Evolutionary conservation across 108 stramenopile species (phyloP).

Genomic region (Nannochloropsis gaditana): DNA sequence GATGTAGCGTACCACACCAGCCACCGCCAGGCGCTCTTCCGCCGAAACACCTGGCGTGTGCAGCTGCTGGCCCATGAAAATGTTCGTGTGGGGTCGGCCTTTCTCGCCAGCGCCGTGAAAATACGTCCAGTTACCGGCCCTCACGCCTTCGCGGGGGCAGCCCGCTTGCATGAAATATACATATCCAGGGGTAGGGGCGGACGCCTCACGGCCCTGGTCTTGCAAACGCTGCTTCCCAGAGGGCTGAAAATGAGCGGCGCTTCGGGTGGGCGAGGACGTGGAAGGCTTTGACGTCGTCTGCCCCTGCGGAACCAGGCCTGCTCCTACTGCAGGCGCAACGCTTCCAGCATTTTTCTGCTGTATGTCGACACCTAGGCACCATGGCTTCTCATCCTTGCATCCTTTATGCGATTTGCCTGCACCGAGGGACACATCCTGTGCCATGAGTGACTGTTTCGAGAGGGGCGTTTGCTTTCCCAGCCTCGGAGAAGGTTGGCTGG

Average conservation of each 20-base stretch:
- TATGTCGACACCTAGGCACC: too few species aligned
- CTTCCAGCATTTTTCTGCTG: too few species aligned
- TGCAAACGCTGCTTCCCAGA: background rate
- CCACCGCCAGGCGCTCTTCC: background rate
- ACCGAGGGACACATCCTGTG: too few species aligned
- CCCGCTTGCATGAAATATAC: slow-evolving; percentile 1
- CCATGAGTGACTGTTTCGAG: too few species aligned
- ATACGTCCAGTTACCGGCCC: background rate
- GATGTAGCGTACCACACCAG: background rate
- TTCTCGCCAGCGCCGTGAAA: background rate
- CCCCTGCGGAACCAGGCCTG: background rate
- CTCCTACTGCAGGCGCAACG: too few species aligned
- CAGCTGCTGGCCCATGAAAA: background rate
- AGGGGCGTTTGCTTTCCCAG: too few species aligned
- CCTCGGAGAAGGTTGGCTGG: too few species aligned
- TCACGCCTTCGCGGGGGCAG: background rate
- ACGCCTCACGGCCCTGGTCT: background rate
- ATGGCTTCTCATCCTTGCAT: too few species aligned
- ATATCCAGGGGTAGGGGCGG: background rate
- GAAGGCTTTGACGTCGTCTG: background rate
- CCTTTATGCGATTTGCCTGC: too few species aligned
- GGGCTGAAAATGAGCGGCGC: background rate
- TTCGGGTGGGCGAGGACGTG: background rate
- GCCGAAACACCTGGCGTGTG: background rate
- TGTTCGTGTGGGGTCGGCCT: background rate